phyloP scores from a whole-genome alignment of 768 basidiomycete species.

The Phylloporus rhodoxanthus region DNA sequence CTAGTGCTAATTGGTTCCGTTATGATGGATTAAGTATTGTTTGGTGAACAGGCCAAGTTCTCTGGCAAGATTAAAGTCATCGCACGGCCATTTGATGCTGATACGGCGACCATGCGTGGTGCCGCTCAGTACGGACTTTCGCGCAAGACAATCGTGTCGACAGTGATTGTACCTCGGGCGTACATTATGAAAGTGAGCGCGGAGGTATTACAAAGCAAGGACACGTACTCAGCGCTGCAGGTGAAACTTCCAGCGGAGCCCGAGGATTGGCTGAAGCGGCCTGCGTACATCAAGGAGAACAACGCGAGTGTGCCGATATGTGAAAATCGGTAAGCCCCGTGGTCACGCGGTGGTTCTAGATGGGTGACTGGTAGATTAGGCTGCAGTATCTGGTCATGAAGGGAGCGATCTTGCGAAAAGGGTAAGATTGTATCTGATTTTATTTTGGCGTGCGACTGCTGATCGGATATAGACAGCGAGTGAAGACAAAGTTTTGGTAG shows the following conservation, averaged over 20 bases:
- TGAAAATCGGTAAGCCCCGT: conserved; percentile 61
- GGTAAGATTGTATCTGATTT: conserved; percentile 41
- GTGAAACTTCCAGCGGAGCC: conserved; percentile 85
- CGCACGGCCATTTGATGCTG: conserved; percentile 78
- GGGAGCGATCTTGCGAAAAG: conserved; percentile 81
- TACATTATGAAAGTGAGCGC: conserved; percentile 77
- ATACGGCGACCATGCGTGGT: conserved; percentile 83
- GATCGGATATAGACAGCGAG: conserved; percentile 53
- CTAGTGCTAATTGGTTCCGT: not conserved
- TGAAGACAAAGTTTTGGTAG: conserved; percentile 80
- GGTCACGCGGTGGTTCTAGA: conserved; percentile 5
- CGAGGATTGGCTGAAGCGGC: conserved; percentile 80
- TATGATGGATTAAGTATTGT: not conserved
- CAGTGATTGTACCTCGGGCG: conserved; percentile 73
- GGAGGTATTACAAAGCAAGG: not conserved
- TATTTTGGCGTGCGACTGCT: conserved; percentile 15
- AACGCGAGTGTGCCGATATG: conserved; percentile 73
- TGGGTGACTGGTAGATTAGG: conserved; percentile 36
- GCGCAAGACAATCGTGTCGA: conserved; percentile 68
- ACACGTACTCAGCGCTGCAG: conserved; percentile 30
- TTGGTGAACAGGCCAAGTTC: conserved; percentile 54
- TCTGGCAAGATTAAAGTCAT: conserved; percentile 62
- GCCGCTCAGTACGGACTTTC: conserved; percentile 86
- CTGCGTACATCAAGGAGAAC: conserved; percentile 76
- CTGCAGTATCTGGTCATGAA: conserved; percentile 84